Conservation (phyloP, 768 basidiomycete genomes). For the Lentinula raphanica region DNA sequence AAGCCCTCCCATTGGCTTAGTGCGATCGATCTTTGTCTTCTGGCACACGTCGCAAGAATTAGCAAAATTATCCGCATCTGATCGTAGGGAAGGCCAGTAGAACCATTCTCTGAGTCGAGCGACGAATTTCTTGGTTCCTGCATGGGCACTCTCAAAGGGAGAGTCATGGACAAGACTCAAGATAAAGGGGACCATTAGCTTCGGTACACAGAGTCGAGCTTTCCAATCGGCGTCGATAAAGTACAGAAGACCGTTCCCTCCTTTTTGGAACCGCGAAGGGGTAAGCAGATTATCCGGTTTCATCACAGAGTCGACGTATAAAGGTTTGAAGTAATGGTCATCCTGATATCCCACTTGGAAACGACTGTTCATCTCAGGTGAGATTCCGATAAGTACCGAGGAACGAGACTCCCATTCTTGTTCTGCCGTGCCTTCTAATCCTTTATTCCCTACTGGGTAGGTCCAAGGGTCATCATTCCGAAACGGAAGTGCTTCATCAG, state of each 20-base stretch:
- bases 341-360: background rate
- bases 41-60: conserved; percentile 16
- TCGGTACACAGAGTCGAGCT: conserved; percentile 13
- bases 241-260: background rate
- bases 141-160: too few species aligned
- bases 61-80: conserved; percentile 11
- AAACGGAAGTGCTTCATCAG: too few species aligned
- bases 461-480: too few species aligned
- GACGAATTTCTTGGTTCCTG: conserved; percentile 10
- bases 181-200: background rate
- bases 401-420: background rate
- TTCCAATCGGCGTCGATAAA: too few species aligned
- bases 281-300: background rate
- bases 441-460: too few species aligned
- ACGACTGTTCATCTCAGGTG: background rate
- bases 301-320: background rate
- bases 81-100: conserved; percentile 9
- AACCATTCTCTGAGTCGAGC: conserved; percentile 6
- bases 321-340: background rate
- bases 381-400: background rate
- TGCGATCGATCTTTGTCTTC: conserved; percentile 18
- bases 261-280: background rate
- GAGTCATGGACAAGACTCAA: conserved; percentile 18
- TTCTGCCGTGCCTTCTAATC: too few species aligned
- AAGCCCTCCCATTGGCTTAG: conserved; percentile 12